Percentiles rank a stretch among this genome's conserved stretches.
phyloP scores from a whole-genome alignment of 2,329 filamentous ascomycete genomes.

The Lecanicillium sp. region DNA sequence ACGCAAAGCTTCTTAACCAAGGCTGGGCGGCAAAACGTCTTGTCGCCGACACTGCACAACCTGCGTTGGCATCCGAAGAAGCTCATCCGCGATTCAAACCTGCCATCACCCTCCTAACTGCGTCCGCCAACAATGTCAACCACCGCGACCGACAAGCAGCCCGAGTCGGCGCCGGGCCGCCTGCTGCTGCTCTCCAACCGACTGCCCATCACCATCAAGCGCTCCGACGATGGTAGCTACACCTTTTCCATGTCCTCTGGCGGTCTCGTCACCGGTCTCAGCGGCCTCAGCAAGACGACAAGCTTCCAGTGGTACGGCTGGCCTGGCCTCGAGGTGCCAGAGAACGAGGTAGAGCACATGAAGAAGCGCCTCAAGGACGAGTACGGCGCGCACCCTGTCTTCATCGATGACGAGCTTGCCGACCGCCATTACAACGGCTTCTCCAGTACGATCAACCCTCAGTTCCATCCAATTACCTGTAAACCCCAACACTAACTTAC shows the following conservation, averaged over 20 bases:
- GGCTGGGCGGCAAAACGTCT: no score
- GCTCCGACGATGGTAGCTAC: slow-evolving; percentile 84
- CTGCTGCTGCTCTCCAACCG: slow-evolving; percentile 90
- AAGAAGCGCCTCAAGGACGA: slow-evolving; percentile 75
- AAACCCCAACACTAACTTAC: no score
- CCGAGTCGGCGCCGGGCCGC: slow-evolving; percentile 31
- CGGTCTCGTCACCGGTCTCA: slow-evolving; percentile 87
- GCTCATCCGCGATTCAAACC: no score
- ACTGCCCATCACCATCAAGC: slow-evolving; percentile 93
- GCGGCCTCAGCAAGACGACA: slow-evolving; percentile 83
- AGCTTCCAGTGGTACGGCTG: slow-evolving; percentile 98
- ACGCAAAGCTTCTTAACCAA: no score
- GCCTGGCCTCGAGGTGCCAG: slow-evolving; percentile 88
- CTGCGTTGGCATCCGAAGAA: no score
- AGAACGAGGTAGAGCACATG: slow-evolving; percentile 68
- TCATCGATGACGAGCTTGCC: slow-evolving; percentile 86
- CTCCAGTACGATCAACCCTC: slow-evolving; percentile 60
- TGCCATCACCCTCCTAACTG: no score
- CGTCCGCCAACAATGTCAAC: slow-evolving; percentile 27
- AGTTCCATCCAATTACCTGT: slow-evolving; percentile 2
- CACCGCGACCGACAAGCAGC: slow-evolving; percentile 24
- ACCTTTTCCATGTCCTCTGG: slow-evolving; percentile 95
- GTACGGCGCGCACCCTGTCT: slow-evolving; percentile 84
- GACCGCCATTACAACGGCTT: slow-evolving; percentile 98
- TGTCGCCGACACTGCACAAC: no score